Evolutionary conservation across 1,284 basidiomycete species (phyloP).

Genomic region (Ganoderma multipileum): DNA sequence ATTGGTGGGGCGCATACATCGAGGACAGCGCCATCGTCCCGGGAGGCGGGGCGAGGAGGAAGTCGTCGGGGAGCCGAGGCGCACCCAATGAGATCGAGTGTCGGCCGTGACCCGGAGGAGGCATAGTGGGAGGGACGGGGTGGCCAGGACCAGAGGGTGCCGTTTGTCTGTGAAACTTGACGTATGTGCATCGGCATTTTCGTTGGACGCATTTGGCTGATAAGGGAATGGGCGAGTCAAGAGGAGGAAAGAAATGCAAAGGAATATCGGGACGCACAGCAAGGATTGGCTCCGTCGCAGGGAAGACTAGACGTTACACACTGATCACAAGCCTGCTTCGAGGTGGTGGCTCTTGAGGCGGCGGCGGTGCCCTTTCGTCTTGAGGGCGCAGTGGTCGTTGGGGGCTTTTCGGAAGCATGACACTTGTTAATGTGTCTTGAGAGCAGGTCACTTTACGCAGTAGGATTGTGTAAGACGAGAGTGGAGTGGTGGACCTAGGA

Average conservation of each 20-base stretch:
- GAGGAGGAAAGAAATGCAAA: slow-evolving; percentile 12
- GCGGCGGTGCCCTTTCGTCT: slow-evolving; percentile 66
- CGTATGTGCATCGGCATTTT: slow-evolving; percentile 81
- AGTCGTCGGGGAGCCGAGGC: slow-evolving; percentile 42
- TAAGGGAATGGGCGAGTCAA: slow-evolving; percentile 12
- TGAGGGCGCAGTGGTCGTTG: slow-evolving; percentile 48
- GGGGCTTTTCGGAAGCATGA: slow-evolving; percentile 77
- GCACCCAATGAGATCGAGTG: slow-evolving; percentile 34
- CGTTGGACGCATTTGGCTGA: slow-evolving; percentile 81
- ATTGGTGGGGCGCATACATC: slow-evolving; percentile 32
- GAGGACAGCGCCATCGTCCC: slow-evolving; percentile 31
- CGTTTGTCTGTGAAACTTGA: slow-evolving; percentile 86
- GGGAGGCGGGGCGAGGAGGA: slow-evolving; percentile 35
- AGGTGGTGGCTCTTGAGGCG: slow-evolving; percentile 73
- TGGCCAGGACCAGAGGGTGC: slow-evolving; percentile 78
- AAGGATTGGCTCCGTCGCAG: slow-evolving; percentile 84
- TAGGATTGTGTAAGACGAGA: slow-evolving; percentile 13
- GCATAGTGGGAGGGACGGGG: slow-evolving; percentile 38
- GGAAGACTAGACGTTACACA: slow-evolving; percentile 83
- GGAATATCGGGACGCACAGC: slow-evolving; percentile 58
- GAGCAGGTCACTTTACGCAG: slow-evolving; percentile 71
- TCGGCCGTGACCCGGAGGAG: slow-evolving; percentile 27
- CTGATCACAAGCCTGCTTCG: slow-evolving; percentile 86
- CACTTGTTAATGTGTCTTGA: slow-evolving; percentile 92
- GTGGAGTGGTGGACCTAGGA: slow-evolving; percentile 7